Evolutionary conservation across 345 rosid genomes (phyloP).

Genomic region (Firmiana major): DNA sequence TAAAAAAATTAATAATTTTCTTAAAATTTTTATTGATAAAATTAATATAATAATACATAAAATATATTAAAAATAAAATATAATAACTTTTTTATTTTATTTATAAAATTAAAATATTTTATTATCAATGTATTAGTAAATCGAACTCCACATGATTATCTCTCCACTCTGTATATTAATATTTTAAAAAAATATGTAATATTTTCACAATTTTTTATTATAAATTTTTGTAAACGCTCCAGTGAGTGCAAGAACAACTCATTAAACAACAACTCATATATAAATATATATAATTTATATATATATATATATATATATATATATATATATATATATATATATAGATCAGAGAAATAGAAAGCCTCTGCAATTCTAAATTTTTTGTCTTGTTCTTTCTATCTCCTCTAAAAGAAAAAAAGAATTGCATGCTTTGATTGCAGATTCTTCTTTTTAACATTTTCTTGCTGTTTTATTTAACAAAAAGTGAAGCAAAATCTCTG

Average conservation of each 20-base stretch:
- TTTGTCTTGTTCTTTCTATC: neutral
- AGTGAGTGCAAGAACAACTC: neutral
- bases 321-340: too few relatives aligned
- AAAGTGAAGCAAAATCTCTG: neutral
- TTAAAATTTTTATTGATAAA: too few relatives aligned
- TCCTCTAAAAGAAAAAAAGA: neutral
- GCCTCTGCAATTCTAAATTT: neutral
- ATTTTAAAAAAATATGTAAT: neutral
- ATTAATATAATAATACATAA: too few relatives aligned
- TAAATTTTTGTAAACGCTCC: neutral
- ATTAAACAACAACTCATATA: neutral
- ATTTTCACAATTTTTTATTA: neutral
- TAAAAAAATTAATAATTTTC: too few relatives aligned
- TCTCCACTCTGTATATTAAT: neutral
- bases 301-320: neutral
- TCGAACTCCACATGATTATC: neutral
- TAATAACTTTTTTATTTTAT: too few relatives aligned
- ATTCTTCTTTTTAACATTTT: neutral
- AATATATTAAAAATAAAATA: too few relatives aligned
- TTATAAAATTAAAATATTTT: too few relatives aligned
- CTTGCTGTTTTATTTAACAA: neutral
- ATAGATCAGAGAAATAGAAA: neutral
- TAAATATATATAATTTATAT: too few relatives aligned
- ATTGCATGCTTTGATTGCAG: neutral
- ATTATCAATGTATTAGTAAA: too few relatives aligned